Evolutionary conservation across 305 asterid genomes (phyloP).

Genomic region (Solanum chacoense): DNA sequence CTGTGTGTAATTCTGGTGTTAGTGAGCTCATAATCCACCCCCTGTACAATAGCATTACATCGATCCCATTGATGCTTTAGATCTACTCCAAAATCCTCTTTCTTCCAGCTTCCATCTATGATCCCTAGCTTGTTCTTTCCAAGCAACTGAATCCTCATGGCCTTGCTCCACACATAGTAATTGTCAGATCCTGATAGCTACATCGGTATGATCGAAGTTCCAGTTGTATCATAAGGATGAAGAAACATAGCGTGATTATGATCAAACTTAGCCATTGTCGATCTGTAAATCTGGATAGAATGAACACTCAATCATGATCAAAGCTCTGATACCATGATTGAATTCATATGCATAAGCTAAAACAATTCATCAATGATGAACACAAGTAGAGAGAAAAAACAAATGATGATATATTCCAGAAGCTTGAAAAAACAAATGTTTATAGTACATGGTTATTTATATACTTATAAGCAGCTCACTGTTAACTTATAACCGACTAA

Average conservation of each 20-base stretch:
- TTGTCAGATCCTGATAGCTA: background rate
- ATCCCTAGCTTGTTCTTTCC: background rate
- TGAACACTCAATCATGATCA: background rate
- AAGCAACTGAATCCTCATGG: background rate
- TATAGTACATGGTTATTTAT: too few species aligned
- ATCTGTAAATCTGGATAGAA: background rate
- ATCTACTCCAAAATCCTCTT: background rate
- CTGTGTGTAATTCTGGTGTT: background rate
- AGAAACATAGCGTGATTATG: background rate
- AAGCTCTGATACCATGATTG: background rate
- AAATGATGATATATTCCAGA: too few species aligned
- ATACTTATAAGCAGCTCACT: too few species aligned
- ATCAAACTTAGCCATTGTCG: background rate
- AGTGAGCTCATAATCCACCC: background rate
- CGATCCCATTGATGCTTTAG: background rate
- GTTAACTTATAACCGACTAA: too few species aligned
- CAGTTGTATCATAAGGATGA: background rate
- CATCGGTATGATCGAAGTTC: background rate
- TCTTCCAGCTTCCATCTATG: background rate
- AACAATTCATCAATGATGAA: too few species aligned
- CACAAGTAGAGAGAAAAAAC: too few species aligned
- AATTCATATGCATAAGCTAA: background rate
- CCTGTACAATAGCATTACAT: background rate
- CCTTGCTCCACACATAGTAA: background rate
- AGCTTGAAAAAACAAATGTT: too few species aligned